Conservation (phyloP, 306 rosid species). For the Cicer judaicum region DNA sequence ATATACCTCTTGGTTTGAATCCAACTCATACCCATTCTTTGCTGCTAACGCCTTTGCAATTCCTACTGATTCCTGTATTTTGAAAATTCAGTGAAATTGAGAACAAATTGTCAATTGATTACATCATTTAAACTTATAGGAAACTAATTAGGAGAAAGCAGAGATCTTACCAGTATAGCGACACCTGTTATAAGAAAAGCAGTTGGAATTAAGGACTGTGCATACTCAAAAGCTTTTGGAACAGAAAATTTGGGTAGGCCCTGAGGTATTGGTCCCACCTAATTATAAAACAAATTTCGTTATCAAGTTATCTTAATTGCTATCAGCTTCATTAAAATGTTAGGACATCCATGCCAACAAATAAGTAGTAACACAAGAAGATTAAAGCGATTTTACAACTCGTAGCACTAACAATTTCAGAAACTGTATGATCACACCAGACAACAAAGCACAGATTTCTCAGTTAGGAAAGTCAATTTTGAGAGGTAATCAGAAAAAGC, state of each 20-base stretch:
- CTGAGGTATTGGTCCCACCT: constrained; percentile 97
- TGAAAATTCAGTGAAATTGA: constrained; percentile 34
- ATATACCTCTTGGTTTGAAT: constrained; percentile 97
- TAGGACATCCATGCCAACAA: constrained; percentile 31
- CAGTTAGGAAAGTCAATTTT: constrained; percentile 20
- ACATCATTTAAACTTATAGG: constrained; percentile 13
- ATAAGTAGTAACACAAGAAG: constrained; percentile 32
- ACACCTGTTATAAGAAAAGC: constrained; percentile 94
- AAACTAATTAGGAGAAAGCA: constrained; percentile 25
- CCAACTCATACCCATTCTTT: constrained; percentile 95
- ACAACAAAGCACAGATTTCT: constrained; percentile 25
- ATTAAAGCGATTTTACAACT: constrained; percentile 6
- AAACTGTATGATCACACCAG: constrained; percentile 38
- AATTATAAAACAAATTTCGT: constrained; percentile 43
- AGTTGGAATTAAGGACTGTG: constrained; percentile 83
- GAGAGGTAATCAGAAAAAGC: constrained; percentile 12
- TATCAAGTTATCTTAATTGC: constrained; percentile 18
- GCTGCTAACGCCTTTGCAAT: constrained; percentile 99
- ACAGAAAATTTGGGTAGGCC: constrained; percentile 89
- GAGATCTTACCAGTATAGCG: constrained; percentile 84
- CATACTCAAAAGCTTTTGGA: constrained; percentile 76
- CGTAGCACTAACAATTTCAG: neutral
- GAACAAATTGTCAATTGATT: constrained; percentile 32
- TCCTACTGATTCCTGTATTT: constrained; percentile 91
- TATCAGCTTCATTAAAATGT: constrained; percentile 26